Conservation (phyloP, 495 filamentous ascomycete genomes). For the Aspergillus funiculosus region DNA sequence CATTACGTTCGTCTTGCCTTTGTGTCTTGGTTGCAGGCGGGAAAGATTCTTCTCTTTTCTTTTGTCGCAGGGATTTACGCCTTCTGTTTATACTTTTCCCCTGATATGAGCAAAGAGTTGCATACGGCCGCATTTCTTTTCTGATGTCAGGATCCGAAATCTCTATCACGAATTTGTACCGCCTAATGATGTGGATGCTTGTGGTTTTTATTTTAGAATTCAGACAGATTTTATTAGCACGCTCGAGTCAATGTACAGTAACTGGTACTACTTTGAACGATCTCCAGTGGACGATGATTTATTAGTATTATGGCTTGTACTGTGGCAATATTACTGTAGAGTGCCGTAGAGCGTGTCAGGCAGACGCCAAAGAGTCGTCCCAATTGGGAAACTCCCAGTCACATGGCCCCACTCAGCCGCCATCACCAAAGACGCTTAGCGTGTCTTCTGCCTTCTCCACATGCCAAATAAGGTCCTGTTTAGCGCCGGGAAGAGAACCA, state of each 20-base stretch:
- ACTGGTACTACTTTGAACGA: too few relatives aligned
- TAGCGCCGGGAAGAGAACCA: slow-evolving; percentile 6
- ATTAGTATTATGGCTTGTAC: too few relatives aligned
- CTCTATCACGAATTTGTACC: slow-evolving; percentile 25
- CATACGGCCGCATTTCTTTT: slow-evolving; percentile 17
- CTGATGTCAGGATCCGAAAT: slow-evolving; percentile 16
- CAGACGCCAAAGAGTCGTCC: too few relatives aligned
- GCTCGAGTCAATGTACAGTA: slow-evolving; percentile 9
- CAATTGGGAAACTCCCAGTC: not conserved
- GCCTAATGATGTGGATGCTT: slow-evolving; percentile 22
- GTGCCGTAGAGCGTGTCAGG: too few relatives aligned
- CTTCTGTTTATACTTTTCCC: slow-evolving; percentile 20
- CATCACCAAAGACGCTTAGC: slow-evolving; percentile 2
- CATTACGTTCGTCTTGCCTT: slow-evolving; percentile 9
- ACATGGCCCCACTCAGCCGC: not conserved
- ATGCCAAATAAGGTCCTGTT: not conserved
- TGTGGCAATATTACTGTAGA: too few relatives aligned
- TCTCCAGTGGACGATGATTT: too few relatives aligned
- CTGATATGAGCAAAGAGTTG: slow-evolving; percentile 13
- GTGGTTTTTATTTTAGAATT: slow-evolving; percentile 15
- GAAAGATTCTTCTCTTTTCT: slow-evolving; percentile 7
- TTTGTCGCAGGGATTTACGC: slow-evolving; percentile 12
- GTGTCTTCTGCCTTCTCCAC: not conserved
- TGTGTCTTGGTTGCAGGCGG: slow-evolving; percentile 9
- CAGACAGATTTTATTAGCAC: slow-evolving; percentile 5